These are phyloP conservation scores for Suillus subaureus DNA, from an alignment of 768 basidiomycete species.

Conservation along the genomic window DNA sequence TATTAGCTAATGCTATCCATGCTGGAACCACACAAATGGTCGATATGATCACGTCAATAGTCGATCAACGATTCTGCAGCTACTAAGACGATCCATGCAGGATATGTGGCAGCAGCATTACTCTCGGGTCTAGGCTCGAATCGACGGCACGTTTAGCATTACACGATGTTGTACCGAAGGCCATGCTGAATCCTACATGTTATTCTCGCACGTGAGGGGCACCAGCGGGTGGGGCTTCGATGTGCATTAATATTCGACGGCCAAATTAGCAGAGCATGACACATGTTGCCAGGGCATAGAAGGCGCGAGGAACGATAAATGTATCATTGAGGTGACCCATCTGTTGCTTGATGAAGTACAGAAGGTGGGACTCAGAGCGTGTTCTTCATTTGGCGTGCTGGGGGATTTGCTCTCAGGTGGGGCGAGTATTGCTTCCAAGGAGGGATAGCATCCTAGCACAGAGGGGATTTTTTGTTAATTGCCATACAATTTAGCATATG, in stretches of 20 bases:
- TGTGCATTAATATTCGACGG: neutral
- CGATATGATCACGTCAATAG: neutral
- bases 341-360: neutral
- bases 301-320: neutral
- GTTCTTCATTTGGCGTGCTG: neutral
- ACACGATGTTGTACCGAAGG: neutral
- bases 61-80: neutral
- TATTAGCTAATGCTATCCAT: neutral
- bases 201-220: neutral
- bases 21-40: neutral
- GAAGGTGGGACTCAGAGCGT: neutral
- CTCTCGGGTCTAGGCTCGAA: neutral
- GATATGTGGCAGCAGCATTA: neutral
- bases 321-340: neutral
- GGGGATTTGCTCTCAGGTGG: neutral
- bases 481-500: neutral
- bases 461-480: neutral
- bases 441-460: neutral
- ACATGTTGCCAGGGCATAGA: neutral
- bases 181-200: neutral
- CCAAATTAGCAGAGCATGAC: neutral
- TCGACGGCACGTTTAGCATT: neutral
- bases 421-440: neutral
- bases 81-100: neutral
- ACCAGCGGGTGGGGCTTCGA: neutral